Evolutionary conservation across 768 basidiomycete genomes (phyloP), one percentile per base, ranked within the genome.

Genomic region (Lactarius sp.): DNA sequence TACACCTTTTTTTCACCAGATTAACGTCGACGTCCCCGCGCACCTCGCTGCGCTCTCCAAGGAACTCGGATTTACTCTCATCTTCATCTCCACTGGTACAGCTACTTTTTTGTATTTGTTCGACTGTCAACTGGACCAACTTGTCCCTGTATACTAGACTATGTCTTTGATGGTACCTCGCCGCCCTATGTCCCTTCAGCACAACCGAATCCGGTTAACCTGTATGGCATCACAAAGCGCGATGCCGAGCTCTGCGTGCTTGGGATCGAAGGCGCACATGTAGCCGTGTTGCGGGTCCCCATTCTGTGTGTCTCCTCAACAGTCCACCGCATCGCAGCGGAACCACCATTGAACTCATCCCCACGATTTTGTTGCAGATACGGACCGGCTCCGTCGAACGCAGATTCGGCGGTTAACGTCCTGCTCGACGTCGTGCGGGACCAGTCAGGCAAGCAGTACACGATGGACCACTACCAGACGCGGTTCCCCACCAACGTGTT

Each of bases 381-480:
- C 71, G 96, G 96, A 0, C 87, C 90, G 4, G 84, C 90, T 2
- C 84, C 86, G 27, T 85, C 85, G 64, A 94, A 95, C 70, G 82
- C 87, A 4, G 96, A 98, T 70, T 86, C 86, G 4, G 95, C 96
- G 0, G 81, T 98, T 66, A 98, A 98, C 72, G 79, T 92, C 59
- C 80, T 99, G 6, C 74, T 94, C 34, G 94, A 97, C 72, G 79
- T 96, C 39, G 91, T 97, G 0, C 78, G 84, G 64, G 92, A 95
- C 71, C 90, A 90, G 68, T 89, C 88, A 6, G 91, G 90, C 2
- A 94, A 94, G 76, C 77, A 76, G 41, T 94, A 94, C 78, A 92
- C 86, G 73, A 98, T 98, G 96, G 96, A 99, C 72, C 88, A 96
- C 73, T 96, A 86, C 72, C 94, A 92, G 31, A 91, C 88, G 18